Conservation (phyloP, 306 rosid genomes). For the Quercus berberidifolia region DNA sequence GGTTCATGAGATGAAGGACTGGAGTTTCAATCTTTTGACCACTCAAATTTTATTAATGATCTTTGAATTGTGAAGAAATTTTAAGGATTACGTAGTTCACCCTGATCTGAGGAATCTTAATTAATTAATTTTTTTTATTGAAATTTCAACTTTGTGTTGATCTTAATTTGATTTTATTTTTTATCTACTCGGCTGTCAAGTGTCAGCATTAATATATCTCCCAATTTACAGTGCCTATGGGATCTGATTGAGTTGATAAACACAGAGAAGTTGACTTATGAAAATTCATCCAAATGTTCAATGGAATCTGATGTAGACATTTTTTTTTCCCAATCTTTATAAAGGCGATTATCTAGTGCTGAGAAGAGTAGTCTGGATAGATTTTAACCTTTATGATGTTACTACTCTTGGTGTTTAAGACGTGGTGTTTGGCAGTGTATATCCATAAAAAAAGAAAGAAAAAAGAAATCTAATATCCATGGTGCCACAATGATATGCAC, state of each 20-base stretch:
- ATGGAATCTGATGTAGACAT: neutral
- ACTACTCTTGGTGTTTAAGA: neutral
- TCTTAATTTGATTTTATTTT: neutral
- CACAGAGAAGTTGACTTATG: neutral
- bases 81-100: neutral
- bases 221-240: neutral
- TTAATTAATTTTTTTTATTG: neutral
- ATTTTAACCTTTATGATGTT: neutral
- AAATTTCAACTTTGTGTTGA: neutral
- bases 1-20: neutral
- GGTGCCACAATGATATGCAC: no score
- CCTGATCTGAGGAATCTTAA: neutral
- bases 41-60: neutral
- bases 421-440: no score
- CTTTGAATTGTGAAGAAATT: neutral
- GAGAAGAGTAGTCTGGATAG: neutral
- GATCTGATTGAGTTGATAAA: neutral
- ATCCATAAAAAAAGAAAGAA: no score
- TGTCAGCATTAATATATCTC: neutral
- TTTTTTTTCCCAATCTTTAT: neutral
- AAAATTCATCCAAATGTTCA: neutral
- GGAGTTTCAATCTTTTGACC: constrained; percentile 21
- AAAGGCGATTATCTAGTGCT: neutral
- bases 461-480: no score
- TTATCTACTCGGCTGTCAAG: neutral